Base-by-base conservation (phyloP, 345 rosid genomes). In the Gossypium australe region DNA sequence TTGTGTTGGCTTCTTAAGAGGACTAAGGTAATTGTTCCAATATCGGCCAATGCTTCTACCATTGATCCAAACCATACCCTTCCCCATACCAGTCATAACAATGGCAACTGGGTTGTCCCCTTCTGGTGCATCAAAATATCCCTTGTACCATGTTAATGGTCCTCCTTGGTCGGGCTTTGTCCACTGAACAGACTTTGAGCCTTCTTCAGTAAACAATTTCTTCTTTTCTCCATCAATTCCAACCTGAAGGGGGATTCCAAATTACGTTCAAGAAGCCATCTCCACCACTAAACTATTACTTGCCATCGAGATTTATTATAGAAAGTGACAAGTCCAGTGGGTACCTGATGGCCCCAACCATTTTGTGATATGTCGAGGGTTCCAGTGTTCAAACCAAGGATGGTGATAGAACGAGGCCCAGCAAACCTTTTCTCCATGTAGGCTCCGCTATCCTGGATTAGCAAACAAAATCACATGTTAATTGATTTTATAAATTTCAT, bases 31-130 rank as follows among this genome's bases (percentile, higher is more conserved):
- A 24, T 90, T 85, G 80, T 81, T 75, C 98, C 98, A 94, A 78
- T 89, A 87, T 9, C 98, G 86, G 60, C 98, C 98, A 4, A 94
- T 89, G 77, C 85, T 87, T 69, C 80, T 76, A n/a, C 98, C 97
- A 27, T 94, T 94, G 64, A 94, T 79, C 97, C 97, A 94, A 59
- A 90, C 79, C 90, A 91, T 79, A 7, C 98, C 97, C 79, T 94
- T 92, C 13, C 84, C 83, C 98, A 94, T 89, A 10, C 87, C 86
- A 0, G 48, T 60, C 89, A 91, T 86, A 5, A 83, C 76, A 16
- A 94, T 76, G 0, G 83, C 89, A 2, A 92, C 84, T 1, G 98
- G 90, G 25, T 76, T 74, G 34, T 73, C 16, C 29, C 94, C 93
- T 78, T 87, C 89, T 2, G 98, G 98, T 49, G 86, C 86, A 73